These are phyloP conservation scores for Tolypocladium sp. DNA, from an alignment of 2,329 filamentous ascomycete genomes.

Conservation along the genomic window DNA sequence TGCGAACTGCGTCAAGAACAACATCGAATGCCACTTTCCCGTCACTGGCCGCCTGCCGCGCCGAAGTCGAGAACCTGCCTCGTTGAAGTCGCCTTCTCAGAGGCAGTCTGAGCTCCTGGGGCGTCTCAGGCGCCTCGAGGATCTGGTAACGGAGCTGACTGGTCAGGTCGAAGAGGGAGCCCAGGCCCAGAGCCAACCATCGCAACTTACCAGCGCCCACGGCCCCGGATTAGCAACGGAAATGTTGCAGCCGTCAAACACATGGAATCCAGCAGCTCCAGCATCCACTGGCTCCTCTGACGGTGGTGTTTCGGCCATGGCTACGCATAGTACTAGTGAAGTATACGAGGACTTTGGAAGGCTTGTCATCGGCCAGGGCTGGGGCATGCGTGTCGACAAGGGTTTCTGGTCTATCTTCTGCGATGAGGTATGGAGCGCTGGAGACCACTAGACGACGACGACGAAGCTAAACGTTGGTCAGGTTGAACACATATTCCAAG, in stretches of 20 bases:
- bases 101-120: conserved; percentile 19
- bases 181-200: neutral
- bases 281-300: neutral
- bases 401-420: conserved; percentile 23
- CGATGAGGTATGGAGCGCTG: conserved; percentile 10
- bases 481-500: conserved; percentile 20
- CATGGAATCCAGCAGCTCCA: neutral
- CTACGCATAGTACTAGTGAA: conserved; percentile 3
- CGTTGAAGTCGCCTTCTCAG: conserved; percentile 12
- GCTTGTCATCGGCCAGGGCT: conserved; percentile 15
- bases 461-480: neutral
- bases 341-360: conserved; percentile 19
- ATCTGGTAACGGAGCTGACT: conserved; percentile 19
- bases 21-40: conserved; percentile 20
- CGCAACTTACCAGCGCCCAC: neutral
- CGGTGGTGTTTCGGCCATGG: neutral
- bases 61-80: conserved; percentile 10
- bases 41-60: conserved; percentile 20
- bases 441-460: neutral
- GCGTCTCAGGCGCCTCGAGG: conserved; percentile 18
- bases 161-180: conserved; percentile 17
- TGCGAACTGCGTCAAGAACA: conserved; percentile 13
- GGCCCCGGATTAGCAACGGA: neutral
- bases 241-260: no score
- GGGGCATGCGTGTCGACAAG: conserved; percentile 16